phyloP scores from a whole-genome alignment of 176 grass and related monocot species.

The Miscanthus lutarioriparius region DNA sequence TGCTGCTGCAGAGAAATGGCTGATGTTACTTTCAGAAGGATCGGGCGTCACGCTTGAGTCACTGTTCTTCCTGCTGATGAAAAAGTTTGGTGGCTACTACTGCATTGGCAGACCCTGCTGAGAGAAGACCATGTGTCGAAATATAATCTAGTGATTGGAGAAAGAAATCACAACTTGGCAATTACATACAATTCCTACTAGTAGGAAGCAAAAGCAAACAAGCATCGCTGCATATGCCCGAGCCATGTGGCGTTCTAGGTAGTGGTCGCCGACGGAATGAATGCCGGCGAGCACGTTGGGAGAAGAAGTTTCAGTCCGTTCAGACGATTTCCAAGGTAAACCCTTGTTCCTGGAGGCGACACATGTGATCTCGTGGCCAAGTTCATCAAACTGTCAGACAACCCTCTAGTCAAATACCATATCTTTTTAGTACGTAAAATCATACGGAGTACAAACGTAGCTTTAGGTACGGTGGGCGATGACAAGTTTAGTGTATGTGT shows the following conservation, averaged over 20 bases:
- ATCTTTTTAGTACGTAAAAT: neutral
- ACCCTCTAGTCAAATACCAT: neutral
- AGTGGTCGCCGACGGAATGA: neutral
- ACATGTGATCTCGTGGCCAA: neutral
- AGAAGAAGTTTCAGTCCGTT: neutral
- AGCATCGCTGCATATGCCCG: neutral
- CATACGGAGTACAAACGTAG: neutral
- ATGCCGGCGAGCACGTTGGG: neutral
- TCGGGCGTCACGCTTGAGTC: neutral
- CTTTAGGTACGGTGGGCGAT: neutral
- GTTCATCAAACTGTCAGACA: neutral
- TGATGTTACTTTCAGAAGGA: slow-evolving; percentile 12
- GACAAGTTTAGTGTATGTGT: neutral
- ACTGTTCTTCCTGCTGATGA: slow-evolving; percentile 1
- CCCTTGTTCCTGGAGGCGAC: neutral
- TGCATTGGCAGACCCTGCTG: neutral
- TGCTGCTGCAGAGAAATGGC: neutral
- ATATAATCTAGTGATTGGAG: neutral
- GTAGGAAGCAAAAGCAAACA: neutral
- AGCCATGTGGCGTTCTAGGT: neutral
- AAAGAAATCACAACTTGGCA: slow-evolving; percentile 3
- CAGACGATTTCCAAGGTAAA: neutral
- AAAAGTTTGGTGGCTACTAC: slow-evolving; percentile 21
- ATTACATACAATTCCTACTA: neutral
- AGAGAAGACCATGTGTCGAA: neutral